Conservation (phyloP, 129 eudicot genomes). For the Centella asiatica region DNA sequence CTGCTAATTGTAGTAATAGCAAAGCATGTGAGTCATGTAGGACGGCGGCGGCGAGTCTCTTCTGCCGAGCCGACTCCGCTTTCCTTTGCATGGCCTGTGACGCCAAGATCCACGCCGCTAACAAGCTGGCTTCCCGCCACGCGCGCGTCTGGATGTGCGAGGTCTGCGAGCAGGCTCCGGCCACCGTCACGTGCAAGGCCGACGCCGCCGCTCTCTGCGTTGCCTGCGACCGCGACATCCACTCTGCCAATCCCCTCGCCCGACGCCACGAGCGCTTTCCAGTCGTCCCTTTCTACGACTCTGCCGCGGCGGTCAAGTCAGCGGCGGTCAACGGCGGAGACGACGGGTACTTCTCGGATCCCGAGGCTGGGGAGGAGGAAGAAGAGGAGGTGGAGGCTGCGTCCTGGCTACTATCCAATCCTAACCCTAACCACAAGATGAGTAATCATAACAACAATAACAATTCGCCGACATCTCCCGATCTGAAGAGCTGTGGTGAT, state of each 20-base stretch:
- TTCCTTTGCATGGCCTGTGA: conserved; percentile 65
- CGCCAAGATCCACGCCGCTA: conserved; percentile 77
- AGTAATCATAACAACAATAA: conserved; percentile 1
- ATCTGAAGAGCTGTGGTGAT: conserved; percentile 18
- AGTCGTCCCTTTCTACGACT: conserved; percentile 55
- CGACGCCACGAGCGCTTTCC: conserved; percentile 87
- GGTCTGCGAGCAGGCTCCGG: conserved; percentile 85
- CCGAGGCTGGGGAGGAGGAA: conserved; percentile 25
- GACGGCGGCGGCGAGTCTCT: conserved; percentile 49
- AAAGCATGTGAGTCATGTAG: conserved; percentile 78
- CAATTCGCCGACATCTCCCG: conserved; percentile 8
- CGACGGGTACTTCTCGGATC: conserved; percentile 21
- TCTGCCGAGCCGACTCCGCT: conserved; percentile 79
- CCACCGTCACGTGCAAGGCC: conserved; percentile 78
- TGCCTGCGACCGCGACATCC: conserved; percentile 74
- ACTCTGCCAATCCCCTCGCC: conserved; percentile 72
- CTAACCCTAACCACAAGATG: conserved; percentile 18
- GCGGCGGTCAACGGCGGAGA: conserved; percentile 11
- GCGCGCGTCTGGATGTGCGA: conserved; percentile 86
- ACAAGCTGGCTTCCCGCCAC: conserved; percentile 89
- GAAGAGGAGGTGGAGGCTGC: conserved; percentile 85
- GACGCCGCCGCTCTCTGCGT: conserved; percentile 77
- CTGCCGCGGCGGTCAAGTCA: conserved; percentile 19
- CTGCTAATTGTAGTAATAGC: conserved; percentile 13
- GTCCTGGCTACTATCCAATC: conserved; percentile 57